Evolutionary conservation across 176 grass and related monocot genomes (phyloP).

Genomic region (Rhipidocladum racemiflorum): DNA sequence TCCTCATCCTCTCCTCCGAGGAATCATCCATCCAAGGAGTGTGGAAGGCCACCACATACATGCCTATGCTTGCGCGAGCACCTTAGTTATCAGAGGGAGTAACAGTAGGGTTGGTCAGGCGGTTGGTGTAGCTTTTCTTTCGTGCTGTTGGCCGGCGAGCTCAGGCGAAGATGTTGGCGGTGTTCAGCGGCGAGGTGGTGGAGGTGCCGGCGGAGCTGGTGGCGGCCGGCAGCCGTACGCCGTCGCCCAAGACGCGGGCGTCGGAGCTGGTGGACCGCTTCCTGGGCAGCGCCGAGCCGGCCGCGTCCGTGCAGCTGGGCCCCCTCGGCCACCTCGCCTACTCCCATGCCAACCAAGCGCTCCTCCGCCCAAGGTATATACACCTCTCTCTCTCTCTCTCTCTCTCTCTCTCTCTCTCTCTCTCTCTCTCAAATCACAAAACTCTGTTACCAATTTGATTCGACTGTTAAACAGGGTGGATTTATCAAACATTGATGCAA

Average conservation of each 20-base stretch:
- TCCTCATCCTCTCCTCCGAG: not conserved
- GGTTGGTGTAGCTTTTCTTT: not conserved
- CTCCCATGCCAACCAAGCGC: slow-evolving; percentile 70
- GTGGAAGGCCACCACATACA: slow-evolving; percentile 26
- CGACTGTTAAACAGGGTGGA: too few relatives aligned
- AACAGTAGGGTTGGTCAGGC: not conserved
- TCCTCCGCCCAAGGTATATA: slow-evolving; percentile 63
- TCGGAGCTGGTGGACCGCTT: slow-evolving; percentile 70
- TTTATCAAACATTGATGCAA: too few relatives aligned
- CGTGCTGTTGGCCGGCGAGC: not conserved
- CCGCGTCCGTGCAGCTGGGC: slow-evolving; percentile 64
- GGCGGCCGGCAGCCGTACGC: slow-evolving; percentile 85
- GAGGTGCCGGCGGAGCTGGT: slow-evolving; percentile 83
- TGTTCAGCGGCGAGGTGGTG: slow-evolving; percentile 90
- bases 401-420: too few relatives aligned
- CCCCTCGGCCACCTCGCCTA: slow-evolving; percentile 60
- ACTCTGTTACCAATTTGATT: too few relatives aligned
- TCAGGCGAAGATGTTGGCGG: slow-evolving; percentile 58
- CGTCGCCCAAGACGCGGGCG: slow-evolving; percentile 84
- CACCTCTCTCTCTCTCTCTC: too few relatives aligned
- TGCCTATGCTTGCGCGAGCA: not conserved
- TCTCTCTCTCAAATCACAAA: too few relatives aligned
- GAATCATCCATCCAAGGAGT: slow-evolving; percentile 4
- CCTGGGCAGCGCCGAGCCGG: slow-evolving; percentile 41
- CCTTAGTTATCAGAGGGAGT: not conserved